Evolutionary conservation across 768 basidiomycete genomes (phyloP), one percentile per base, ranked within the genome.

Genomic region (Suillus americanus): DNA sequence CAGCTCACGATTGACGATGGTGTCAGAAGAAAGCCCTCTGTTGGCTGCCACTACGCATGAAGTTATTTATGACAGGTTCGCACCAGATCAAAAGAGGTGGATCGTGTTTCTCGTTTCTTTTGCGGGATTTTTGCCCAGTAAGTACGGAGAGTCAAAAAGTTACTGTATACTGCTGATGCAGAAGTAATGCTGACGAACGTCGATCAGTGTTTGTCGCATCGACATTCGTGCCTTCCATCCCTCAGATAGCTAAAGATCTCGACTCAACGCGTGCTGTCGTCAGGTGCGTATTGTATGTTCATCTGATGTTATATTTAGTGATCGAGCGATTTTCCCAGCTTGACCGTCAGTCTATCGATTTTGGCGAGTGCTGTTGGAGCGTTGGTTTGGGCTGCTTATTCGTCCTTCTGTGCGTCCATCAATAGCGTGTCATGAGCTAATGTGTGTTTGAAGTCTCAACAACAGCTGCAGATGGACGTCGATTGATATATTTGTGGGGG

Each of bases 161-260:
- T 41, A 41, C 1, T n/a, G 43, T 41, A 60, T 6, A 51, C 53
- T 16, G n/a, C 38, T 33, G 57, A 30, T 33, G 18, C 18, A 4
- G 30, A 33, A 3, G 18, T 4, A 20, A 54, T 25, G 16, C 54
- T 28, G 43, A 57, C 57, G 50, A 41, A 37, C 55, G 18, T 68
- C 38, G 18, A 54, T 1, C 62, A 94, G 91, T 89, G 43, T 86
- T 94, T 65, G 85, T 89, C 0, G 78, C 85, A 8, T 88, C 85
- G 0, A 85, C 85, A 1, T 92, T 94, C 72, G 81, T 91, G 3
- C 91, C 91, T 0, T 86, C 87, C 0, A 89, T 94, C 62, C 90
- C 91, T 0, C 83, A 89, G 59, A 86, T 95, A 53, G 86, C 91
- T 9, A 75, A 73, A 33, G 91, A 94, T 64, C 74, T 94, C 12